Conservation (phyloP, 2,329 filamentous ascomycete genomes). For the Claviceps paspali region DNA sequence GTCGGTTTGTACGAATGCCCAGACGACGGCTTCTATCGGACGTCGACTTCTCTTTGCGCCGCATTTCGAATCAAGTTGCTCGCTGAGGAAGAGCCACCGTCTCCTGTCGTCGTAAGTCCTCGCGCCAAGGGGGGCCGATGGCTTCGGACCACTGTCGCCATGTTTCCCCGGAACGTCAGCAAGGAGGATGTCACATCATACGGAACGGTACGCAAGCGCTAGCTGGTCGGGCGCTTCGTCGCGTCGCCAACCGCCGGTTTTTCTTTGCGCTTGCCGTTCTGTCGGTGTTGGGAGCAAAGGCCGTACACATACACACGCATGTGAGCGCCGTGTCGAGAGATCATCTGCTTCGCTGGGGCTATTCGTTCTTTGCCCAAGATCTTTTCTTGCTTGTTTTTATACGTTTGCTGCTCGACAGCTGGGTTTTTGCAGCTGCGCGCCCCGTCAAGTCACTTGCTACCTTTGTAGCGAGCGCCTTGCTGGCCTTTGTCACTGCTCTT, state of each 20-base stretch:
- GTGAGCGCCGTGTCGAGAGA: slow-evolving; percentile 12
- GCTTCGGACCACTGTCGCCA: not conserved
- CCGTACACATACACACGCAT: slow-evolving; percentile 16
- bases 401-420: slow-evolving; percentile 14
- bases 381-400: slow-evolving; percentile 15
- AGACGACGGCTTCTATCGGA: not conserved
- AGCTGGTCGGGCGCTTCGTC: slow-evolving; percentile 1
- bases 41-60: not conserved
- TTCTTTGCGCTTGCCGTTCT: slow-evolving; percentile 15
- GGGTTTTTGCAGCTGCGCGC: slow-evolving; percentile 6
- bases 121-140: too few species aligned
- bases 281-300: slow-evolving; percentile 15
- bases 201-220: not conserved
- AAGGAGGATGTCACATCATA: not conserved
- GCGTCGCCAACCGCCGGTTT: slow-evolving; percentile 15
- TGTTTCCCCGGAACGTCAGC: not conserved
- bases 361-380: slow-evolving; percentile 20
- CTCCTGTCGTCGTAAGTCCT: too few species aligned
- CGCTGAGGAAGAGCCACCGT: not conserved
- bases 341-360: slow-evolving; percentile 15
- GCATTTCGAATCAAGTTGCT: not conserved
- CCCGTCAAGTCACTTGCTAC: slow-evolving; percentile 5
- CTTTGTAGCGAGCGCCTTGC: slow-evolving; percentile 6
- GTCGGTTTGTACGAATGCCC: not conserved
- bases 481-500: slow-evolving; percentile 11